Base-by-base conservation (phyloP, 179 eudicot genomes). In the Carnegiea gigantea region DNA sequence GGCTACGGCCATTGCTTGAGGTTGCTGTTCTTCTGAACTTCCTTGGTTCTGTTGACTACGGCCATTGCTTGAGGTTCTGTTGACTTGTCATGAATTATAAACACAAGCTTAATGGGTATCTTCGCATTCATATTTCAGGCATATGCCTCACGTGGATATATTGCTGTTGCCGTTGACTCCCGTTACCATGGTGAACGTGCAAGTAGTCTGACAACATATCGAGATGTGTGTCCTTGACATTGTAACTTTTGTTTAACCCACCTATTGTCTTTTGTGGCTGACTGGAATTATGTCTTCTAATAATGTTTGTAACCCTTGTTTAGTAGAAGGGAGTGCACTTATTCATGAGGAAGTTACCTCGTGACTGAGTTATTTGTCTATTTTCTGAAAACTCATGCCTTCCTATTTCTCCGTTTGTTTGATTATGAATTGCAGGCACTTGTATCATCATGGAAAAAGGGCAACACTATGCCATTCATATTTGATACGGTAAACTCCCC, bases 121-220 rank as follows among this genome's bases (percentile, higher is more conserved):
- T 15, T 36, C 12, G 60, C 77, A 53, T 59, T 43, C 73, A 82
- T 64, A 57, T 78, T 85, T 48, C 91, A 96, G 99, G 98, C 97
- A 24, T 96, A 96, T 88, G 99, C 98, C 86, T 96, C 99, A 80
- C 93, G 99, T 51, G 98, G 94, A 75, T 94, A 96, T 81, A 82
- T 96, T 73, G 86, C 97, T 71, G 87, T 96, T 75, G 97, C 97
- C 73, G 90, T 96, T 83, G 99, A 96, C 90, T 94, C 99, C 73
- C 98, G 99, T 75, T 96, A 94, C 80, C 99, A 96, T 80, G 98
- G 99, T 80, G 99, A 94, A 85, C 97, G 98, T 75, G 99, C 99
- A 11, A 86, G 80, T 75, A 91, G 54, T 87, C 59, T 80, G 65
- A 93, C 96, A 38, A 92, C 99, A 57, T 96, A 96, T 82, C 84